Percentiles rank a stretch among this genome's conserved stretches.
Conservation (phyloP, 371 early-diverging fungal genomes). For the Catenaria anguillulae region DNA sequence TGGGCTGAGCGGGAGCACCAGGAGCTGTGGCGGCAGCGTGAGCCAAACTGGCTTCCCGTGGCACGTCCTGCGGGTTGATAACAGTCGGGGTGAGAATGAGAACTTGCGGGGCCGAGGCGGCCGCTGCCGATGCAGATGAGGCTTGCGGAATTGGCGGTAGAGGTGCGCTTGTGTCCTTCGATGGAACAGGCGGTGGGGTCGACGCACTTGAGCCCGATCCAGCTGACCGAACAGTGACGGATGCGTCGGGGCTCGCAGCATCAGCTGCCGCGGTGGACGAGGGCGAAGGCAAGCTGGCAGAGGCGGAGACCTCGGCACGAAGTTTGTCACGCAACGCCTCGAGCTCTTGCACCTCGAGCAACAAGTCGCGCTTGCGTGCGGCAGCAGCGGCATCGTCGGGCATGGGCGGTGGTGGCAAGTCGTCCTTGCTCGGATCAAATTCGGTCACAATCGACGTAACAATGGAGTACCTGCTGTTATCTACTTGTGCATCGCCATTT, state of each 20-base stretch:
- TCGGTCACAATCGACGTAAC: not conserved
- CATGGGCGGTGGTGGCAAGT: not conserved
- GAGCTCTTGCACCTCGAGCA: not conserved
- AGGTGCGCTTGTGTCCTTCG: no score
- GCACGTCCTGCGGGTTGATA: not conserved
- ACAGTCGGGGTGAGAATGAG: not conserved
- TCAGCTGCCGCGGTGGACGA: not conserved
- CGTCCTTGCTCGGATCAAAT: not conserved
- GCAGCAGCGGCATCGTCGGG: no score
- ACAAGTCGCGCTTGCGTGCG: not conserved
- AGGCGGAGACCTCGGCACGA: not conserved
- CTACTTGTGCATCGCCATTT: not conserved
- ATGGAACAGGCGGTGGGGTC: not conserved
- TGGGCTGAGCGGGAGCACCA: not conserved
- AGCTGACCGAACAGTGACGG: not conserved
- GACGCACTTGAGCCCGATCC: not conserved
- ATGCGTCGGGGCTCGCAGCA: not conserved
- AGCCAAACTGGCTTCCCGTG: not conserved
- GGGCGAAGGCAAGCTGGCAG: not conserved
- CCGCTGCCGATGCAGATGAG: no score
- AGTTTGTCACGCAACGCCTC: not conserved
- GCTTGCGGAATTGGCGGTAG: no score
- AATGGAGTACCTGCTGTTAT: not conserved
- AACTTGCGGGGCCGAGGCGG: no score
- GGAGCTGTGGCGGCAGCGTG: no score